Percentiles rank a stretch among this genome's conserved stretches.
phyloP scores from a whole-genome alignment of 2,329 filamentous ascomycete species.

The Arthrobotrys entomopaga region DNA sequence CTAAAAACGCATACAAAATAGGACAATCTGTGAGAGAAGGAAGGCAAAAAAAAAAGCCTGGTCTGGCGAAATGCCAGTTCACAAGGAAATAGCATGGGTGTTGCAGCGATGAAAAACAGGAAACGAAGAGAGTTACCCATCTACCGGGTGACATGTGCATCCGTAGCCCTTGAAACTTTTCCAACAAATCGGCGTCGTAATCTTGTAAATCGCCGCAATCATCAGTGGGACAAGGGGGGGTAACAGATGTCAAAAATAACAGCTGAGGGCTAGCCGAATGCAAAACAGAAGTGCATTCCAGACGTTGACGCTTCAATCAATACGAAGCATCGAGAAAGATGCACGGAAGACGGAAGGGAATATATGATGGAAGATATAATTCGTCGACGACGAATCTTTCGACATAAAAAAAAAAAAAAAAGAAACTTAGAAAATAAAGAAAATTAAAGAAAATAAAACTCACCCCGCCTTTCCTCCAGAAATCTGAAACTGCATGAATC shows the following conservation, averaged over 20 bases:
- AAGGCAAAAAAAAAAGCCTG: slow-evolving; percentile 24
- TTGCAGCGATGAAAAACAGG: slow-evolving; percentile 6
- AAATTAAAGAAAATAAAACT: slow-evolving; percentile 21
- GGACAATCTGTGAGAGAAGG: slow-evolving; percentile 8
- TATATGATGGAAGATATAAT: slow-evolving; percentile 8
- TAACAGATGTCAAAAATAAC: slow-evolving; percentile 47
- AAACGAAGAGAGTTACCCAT: not conserved
- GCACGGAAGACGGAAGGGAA: slow-evolving; percentile 20
- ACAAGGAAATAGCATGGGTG: slow-evolving; percentile 11
- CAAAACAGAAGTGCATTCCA: slow-evolving; percentile 43
- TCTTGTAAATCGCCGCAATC: slow-evolving; percentile 41
- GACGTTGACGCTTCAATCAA: slow-evolving; percentile 27
- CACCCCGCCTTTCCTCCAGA: slow-evolving; percentile 59
- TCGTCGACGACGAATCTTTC: slow-evolving; percentile 2
- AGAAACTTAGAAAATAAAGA: slow-evolving; percentile 5
- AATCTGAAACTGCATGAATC: slow-evolving; percentile 59
- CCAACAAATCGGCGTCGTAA: slow-evolving; percentile 22
- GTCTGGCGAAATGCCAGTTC: slow-evolving; percentile 7
- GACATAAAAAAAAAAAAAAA: slow-evolving; percentile 11
- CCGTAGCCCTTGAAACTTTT: too few species aligned
- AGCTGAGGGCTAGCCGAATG: slow-evolving; percentile 36
- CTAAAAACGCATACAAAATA: slow-evolving; percentile 39
- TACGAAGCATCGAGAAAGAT: slow-evolving; percentile 37
- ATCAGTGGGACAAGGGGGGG: slow-evolving; percentile 23
- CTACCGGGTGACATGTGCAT: slow-evolving; percentile 24